Percentiles rank a stretch among this genome's conserved stretches.
Evolutionary conservation across 495 filamentous ascomycete species (phyloP).

Genomic region (Neurospora africana): DNA sequence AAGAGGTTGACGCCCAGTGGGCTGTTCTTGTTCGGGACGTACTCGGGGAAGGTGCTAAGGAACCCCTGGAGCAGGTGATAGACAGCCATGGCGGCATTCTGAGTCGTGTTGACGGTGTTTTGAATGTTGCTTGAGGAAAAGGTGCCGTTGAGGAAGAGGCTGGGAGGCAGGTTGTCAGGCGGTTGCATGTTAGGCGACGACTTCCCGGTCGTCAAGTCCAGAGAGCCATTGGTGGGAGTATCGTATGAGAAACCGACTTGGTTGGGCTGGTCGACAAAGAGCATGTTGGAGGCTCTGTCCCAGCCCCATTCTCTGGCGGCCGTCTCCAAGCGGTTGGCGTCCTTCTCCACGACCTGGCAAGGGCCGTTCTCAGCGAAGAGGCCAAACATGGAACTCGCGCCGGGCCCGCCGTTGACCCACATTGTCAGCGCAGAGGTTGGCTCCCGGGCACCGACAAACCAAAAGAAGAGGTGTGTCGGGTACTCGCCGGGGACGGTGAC

Average conservation of each 20-base stretch:
- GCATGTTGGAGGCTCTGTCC: conserved; percentile 63
- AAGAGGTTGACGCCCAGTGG: conserved; percentile 50
- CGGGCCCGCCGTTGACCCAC: conserved; percentile 62
- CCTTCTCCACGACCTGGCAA: conserved; percentile 36
- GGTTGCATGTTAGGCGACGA: conserved; percentile 12
- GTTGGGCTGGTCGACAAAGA: conserved; percentile 60
- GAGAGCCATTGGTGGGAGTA: conserved; percentile 39
- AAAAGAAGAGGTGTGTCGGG: conserved; percentile 64
- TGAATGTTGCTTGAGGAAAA: conserved; percentile 44
- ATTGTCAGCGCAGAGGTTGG: conserved; percentile 51
- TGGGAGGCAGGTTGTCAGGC: conserved; percentile 9
- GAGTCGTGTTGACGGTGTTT: conserved; percentile 54
- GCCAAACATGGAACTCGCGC: conserved; percentile 55
- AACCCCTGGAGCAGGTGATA: conserved; percentile 67
- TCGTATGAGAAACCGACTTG: conserved; percentile 51
- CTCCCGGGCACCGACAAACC: conserved; percentile 60
- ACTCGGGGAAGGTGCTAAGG: conserved; percentile 54
- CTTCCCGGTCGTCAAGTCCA: conserved; percentile 27
- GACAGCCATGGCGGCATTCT: conserved; percentile 49
- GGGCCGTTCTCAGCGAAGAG: conserved; percentile 51
- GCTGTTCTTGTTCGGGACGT: conserved; percentile 36
- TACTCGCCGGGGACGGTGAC: conserved; percentile 40
- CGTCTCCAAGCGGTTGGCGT: conserved; percentile 39
- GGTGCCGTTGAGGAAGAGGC: conserved; percentile 46
- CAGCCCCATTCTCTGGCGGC: conserved; percentile 45